These are phyloP conservation scores for Aphanomyces euteiches DNA, from an alignment of 352 stramenopile species.

Conservation along the genomic window DNA sequence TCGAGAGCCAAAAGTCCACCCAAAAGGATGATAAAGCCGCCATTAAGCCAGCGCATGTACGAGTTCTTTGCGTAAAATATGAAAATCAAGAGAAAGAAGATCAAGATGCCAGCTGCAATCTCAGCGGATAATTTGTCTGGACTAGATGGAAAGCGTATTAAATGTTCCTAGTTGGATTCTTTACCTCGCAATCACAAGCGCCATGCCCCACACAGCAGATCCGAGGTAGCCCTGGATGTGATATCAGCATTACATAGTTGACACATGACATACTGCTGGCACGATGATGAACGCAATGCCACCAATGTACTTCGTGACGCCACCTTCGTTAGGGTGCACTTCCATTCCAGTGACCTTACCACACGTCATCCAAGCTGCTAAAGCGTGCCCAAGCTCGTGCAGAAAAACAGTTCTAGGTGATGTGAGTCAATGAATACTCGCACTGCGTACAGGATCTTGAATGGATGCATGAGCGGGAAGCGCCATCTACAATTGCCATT, in stretches of 20 bases:
- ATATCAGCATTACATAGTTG: slow-evolving; percentile 1
- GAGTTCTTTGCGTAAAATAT: slow-evolving; percentile 86
- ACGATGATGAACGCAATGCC: slow-evolving; percentile 70
- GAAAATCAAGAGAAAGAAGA: slow-evolving; percentile 83
- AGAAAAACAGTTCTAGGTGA: slow-evolving; percentile 76
- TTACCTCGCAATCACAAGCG: slow-evolving; percentile 63
- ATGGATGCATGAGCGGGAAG: slow-evolving; percentile 77
- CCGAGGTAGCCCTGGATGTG: slow-evolving; percentile 69
- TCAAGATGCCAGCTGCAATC: slow-evolving; percentile 74
- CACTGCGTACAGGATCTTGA: slow-evolving; percentile 78
- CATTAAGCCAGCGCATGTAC: slow-evolving; percentile 80
- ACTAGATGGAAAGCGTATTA: slow-evolving; percentile 24
- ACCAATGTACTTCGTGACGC: slow-evolving; percentile 78
- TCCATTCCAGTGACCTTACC: slow-evolving; percentile 85
- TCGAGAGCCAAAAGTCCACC: slow-evolving; percentile 69
- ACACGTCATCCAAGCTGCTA: slow-evolving; percentile 79
- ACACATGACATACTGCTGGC: slow-evolving; percentile 45
- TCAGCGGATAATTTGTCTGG: slow-evolving; percentile 55
- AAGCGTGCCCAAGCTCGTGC: slow-evolving; percentile 81
- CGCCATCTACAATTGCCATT: slow-evolving; percentile 56
- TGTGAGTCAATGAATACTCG: slow-evolving; percentile 18
- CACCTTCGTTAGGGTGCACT: slow-evolving; percentile 83
- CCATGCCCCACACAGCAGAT: slow-evolving; percentile 85
- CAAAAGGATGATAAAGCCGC: slow-evolving; percentile 80
- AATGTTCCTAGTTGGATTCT: neutral